These are phyloP conservation scores for Tillandsia fasciculata DNA, from an alignment of 176 grass and related monocot species.

Conservation along the genomic window DNA sequence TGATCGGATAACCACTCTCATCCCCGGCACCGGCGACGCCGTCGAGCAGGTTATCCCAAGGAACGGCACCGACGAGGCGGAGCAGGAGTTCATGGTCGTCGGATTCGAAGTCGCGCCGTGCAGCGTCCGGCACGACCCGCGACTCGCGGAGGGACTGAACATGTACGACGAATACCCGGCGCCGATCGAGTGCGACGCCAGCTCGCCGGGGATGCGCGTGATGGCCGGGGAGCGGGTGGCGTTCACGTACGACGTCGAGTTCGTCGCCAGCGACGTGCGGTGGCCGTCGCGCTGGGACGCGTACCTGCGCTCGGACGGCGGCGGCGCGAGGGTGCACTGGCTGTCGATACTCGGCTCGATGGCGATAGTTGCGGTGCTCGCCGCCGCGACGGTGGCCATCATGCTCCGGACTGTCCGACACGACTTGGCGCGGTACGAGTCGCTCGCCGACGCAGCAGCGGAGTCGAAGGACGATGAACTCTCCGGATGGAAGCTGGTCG, in stretches of 20 bases:
- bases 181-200: conserved; percentile 31
- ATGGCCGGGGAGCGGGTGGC: conserved; percentile 21
- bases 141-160: conserved; percentile 3
- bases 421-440: conserved; percentile 48
- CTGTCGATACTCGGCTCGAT: conserved; percentile 70
- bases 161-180: conserved; percentile 43
- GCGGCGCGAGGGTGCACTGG: conserved; percentile 54
- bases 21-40: conserved; percentile 10
- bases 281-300: conserved; percentile 73
- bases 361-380: conserved; percentile 47
- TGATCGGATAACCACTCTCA: not conserved
- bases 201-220: conserved; percentile 32
- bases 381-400: conserved; percentile 52
- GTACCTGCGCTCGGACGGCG: conserved; percentile 56
- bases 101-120: conserved; percentile 66
- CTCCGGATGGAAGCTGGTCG: conserved; percentile 52
- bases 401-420: conserved; percentile 53
- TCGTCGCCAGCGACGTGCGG: conserved; percentile 33
- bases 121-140: conserved; percentile 35
- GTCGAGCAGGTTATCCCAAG: conserved; percentile 40
- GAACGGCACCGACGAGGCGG: conserved; percentile 6
- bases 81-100: conserved; percentile 41
- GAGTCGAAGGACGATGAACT: conserved; percentile 27
- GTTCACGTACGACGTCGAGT: conserved; percentile 49
- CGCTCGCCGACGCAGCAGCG: conserved; percentile 19